Conservation (phyloP, 345 rosid genomes). For the Alliaria petiolata region DNA sequence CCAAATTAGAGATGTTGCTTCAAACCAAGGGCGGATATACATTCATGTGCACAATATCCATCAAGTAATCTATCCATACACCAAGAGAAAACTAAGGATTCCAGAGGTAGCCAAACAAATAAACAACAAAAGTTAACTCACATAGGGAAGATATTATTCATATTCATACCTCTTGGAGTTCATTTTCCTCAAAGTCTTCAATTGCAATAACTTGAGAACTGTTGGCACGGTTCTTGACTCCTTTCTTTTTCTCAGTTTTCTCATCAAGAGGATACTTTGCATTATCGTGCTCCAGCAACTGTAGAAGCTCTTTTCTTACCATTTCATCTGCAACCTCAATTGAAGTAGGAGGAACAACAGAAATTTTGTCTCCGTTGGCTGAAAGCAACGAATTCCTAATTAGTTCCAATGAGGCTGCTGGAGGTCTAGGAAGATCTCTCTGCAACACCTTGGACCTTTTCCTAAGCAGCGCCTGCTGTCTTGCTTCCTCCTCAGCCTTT, state of each 20-base stretch:
- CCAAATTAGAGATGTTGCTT: not conserved
- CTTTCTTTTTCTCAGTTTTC: constrained; percentile 80
- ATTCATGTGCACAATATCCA: not conserved
- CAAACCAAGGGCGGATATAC: not conserved
- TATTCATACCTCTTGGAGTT: constrained; percentile 61
- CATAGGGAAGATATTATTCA: not conserved
- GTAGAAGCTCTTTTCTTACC: constrained; percentile 73
- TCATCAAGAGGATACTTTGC: constrained; percentile 97
- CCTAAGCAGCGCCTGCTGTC: constrained; percentile 75
- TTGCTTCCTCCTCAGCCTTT: constrained; percentile 93
- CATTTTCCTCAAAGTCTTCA: constrained; percentile 82
- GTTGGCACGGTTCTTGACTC: constrained; percentile 55
- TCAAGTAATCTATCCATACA: not conserved
- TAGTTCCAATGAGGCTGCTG: constrained; percentile 80
- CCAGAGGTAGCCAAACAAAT: not conserved
- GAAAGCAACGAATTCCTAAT: constrained; percentile 74
- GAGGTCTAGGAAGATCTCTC: constrained; percentile 96
- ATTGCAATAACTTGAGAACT: constrained; percentile 53
- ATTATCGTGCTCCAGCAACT: constrained; percentile 86
- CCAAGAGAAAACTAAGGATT: not conserved
- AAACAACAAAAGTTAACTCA: constrained; percentile 3
- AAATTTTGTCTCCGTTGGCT: constrained; percentile 86
- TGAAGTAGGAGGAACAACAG: constrained; percentile 83
- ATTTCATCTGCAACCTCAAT: constrained; percentile 92
- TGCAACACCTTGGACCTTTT: constrained; percentile 98